Evolutionary conservation across 495 filamentous ascomycete genomes (phyloP).

Genomic region (Daldinia loculata): DNA sequence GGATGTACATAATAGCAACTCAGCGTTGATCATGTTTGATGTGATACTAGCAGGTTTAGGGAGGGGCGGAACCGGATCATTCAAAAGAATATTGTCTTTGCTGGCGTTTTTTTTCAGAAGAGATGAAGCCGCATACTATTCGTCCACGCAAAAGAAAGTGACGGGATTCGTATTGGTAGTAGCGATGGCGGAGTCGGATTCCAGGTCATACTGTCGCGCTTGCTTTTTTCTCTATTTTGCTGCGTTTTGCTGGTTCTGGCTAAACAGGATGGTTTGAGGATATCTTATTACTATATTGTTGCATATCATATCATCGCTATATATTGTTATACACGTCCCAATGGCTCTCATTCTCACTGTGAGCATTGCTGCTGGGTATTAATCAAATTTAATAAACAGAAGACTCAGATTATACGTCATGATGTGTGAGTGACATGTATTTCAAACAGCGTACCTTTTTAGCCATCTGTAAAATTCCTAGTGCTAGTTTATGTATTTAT

Average conservation of each 20-base stretch:
- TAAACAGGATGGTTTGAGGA: slow-evolving; percentile 15
- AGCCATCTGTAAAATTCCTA: no score
- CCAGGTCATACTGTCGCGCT: slow-evolving; percentile 13
- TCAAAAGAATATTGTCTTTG: slow-evolving; percentile 20
- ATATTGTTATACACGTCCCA: slow-evolving; percentile 21
- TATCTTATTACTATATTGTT: slow-evolving; percentile 10
- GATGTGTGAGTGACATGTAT: not conserved
- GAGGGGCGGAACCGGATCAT: slow-evolving; percentile 20
- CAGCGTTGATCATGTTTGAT: slow-evolving; percentile 39
- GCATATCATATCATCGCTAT: slow-evolving; percentile 20
- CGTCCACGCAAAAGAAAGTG: slow-evolving; percentile 1
- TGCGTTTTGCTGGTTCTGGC: slow-evolving; percentile 14
- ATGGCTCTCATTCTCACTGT: slow-evolving; percentile 7
- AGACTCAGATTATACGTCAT: not conserved
- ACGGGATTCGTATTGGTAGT: slow-evolving; percentile 8
- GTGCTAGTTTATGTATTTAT: no score
- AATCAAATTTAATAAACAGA: slow-evolving; percentile 10
- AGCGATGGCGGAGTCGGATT: slow-evolving; percentile 5
- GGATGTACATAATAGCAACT: slow-evolving; percentile 41
- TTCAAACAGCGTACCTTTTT: no score
- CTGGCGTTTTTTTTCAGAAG: slow-evolving; percentile 17
- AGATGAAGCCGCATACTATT: slow-evolving; percentile 7
- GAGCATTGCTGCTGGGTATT: slow-evolving; percentile 28
- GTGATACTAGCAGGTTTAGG: slow-evolving; percentile 21
- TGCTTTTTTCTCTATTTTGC: slow-evolving; percentile 20